Conservation (phyloP, 176 grass and related monocot species). For the Poa annua region DNA sequence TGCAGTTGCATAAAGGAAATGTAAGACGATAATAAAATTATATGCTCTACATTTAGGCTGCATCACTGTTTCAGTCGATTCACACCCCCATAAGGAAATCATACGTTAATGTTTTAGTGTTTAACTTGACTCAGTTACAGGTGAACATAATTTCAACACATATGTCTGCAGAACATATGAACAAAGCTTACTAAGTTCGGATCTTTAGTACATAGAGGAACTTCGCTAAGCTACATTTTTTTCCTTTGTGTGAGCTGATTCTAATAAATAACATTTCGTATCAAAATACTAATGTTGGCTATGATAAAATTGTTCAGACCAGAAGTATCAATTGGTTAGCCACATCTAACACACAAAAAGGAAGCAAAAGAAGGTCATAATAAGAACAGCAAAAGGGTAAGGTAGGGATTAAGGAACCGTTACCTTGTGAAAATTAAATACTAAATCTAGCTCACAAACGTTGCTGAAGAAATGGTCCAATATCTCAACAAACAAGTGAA, state of each 20-base stretch:
- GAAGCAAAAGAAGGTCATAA: background rate
- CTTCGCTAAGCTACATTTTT: background rate
- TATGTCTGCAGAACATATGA: background rate
- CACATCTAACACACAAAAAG: background rate
- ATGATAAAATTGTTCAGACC: background rate
- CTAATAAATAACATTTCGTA: background rate
- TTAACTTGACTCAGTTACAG: background rate
- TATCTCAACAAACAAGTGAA: constrained; percentile 99
- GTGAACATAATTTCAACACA: background rate
- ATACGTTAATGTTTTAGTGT: background rate
- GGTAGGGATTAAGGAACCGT: background rate
- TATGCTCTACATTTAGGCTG: background rate
- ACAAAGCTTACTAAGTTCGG: background rate
- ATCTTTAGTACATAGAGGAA: background rate
- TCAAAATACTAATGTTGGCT: background rate
- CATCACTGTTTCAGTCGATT: background rate
- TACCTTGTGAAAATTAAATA: constrained; percentile 99
- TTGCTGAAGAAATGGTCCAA: constrained; percentile 99
- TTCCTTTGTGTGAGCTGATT: background rate
- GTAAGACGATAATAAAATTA: background rate
- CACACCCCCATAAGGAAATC: background rate
- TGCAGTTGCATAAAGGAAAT: background rate
- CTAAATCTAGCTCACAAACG: constrained; percentile 96
- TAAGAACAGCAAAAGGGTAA: background rate
- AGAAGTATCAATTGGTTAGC: background rate